Percentiles rank a stretch among this genome's conserved stretches.
phyloP scores from a whole-genome alignment of 352 stramenopile species.

The Pseudoperonospora humuli region DNA sequence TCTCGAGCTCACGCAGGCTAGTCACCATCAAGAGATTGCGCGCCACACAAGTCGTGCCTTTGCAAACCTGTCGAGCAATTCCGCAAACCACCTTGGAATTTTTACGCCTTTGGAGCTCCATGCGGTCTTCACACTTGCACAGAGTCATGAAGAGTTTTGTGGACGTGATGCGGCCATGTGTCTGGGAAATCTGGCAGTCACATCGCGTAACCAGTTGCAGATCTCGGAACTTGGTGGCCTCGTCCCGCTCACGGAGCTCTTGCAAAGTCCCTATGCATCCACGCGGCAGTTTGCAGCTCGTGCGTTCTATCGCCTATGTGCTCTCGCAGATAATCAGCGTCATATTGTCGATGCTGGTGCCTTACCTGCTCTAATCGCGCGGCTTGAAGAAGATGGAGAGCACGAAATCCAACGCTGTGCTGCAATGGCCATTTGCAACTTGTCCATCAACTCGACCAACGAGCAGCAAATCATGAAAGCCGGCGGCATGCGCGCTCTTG shows the following conservation, averaged over 20 bases:
- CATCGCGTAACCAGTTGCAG: constrained; percentile 81
- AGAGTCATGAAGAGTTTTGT: constrained; percentile 75
- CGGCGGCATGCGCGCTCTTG: constrained; percentile 50
- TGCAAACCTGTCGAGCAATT: constrained; percentile 88
- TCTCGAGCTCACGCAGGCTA: constrained; percentile 51
- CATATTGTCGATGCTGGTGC: constrained; percentile 81
- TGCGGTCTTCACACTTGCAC: constrained; percentile 64
- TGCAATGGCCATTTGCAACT: constrained; percentile 83
- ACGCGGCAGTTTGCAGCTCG: constrained; percentile 80
- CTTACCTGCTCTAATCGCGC: constrained; percentile 61
- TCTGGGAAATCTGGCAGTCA: constrained; percentile 91
- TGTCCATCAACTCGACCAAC: constrained; percentile 65
- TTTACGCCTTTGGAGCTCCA: constrained; percentile 79
- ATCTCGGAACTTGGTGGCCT: constrained; percentile 87
- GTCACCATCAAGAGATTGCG: constrained; percentile 70
- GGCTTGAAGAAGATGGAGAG: constrained; percentile 32
- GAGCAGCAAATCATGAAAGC: constrained; percentile 78
- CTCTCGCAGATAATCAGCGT: constrained; percentile 79
- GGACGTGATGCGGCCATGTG: constrained; percentile 88
- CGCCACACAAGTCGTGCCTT: constrained; percentile 86
- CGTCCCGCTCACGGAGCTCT: constrained; percentile 62
- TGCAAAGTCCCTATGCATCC: constrained; percentile 58
- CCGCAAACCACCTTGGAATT: constrained; percentile 86
- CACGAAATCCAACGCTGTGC: constrained; percentile 68
- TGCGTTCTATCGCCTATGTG: constrained; percentile 86